A percentile compares a stretch with the other conserved stretches of the same genome.
Conservation (phyloP, 495 filamentous ascomycete genomes). For the Penicillium samsonianum region DNA sequence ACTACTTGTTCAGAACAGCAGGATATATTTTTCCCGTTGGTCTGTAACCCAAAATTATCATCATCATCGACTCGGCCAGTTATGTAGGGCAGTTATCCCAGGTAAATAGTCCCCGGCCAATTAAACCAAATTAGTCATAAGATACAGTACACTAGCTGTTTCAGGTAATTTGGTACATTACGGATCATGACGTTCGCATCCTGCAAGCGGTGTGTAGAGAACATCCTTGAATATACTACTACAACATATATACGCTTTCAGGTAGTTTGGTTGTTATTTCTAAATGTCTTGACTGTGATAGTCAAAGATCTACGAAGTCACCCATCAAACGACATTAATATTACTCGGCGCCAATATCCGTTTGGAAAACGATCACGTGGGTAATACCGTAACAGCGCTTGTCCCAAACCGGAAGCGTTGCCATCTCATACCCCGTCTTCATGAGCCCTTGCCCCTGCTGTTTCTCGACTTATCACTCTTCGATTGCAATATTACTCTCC, state of each 20-base stretch:
- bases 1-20: background rate
- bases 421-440: conserved; percentile 16
- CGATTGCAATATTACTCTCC: background rate
- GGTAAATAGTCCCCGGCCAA: background rate
- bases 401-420: conserved; percentile 27
- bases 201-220: conserved; percentile 25
- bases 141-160: conserved; percentile 21
- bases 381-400: conserved; percentile 31
- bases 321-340: background rate
- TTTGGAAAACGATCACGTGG: conserved; percentile 21
- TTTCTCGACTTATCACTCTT: conserved; percentile 12
- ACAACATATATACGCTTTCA: conserved; percentile 6
- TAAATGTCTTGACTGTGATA: background rate
- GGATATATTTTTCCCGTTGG: background rate
- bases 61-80: conserved; percentile 13
- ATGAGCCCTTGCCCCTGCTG: conserved; percentile 15
- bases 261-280: background rate
- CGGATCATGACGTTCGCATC: conserved; percentile 23
- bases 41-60: conserved; percentile 7
- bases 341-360: background rate
- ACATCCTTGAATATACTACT: background rate
- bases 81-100: background rate
- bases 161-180: conserved; percentile 19
- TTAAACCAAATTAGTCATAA: conserved; percentile 7
- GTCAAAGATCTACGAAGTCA: background rate